These are phyloP conservation scores for Neohortaea acidophila DNA, from an alignment of 495 filamentous ascomycete species.

Conservation along the genomic window DNA sequence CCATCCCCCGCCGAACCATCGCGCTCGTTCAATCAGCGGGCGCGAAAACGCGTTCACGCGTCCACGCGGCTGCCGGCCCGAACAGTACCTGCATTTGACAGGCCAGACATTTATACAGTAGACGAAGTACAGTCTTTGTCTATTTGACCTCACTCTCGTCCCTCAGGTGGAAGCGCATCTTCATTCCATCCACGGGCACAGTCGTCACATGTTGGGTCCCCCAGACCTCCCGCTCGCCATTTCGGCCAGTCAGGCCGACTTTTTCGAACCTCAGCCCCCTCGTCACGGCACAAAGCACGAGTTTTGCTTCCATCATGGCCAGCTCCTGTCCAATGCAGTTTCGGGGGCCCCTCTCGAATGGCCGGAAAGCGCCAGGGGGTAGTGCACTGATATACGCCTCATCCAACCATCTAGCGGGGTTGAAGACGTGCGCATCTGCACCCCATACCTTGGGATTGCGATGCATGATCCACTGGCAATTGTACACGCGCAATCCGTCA, in stretches of 20 bases:
- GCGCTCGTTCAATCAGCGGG: no score
- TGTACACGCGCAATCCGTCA: conserved; percentile 25
- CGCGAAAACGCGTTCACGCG: no score
- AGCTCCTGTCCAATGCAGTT: conserved; percentile 11
- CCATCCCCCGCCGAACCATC: no score
- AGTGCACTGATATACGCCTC: background rate
- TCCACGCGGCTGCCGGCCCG: no score
- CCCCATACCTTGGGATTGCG: conserved; percentile 25
- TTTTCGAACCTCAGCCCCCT: conserved; percentile 3
- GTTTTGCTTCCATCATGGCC: conserved; percentile 6
- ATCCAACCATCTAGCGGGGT: conserved; percentile 2
- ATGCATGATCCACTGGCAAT: conserved; percentile 22
- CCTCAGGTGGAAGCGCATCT: background rate
- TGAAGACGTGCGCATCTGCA: conserved; percentile 1
- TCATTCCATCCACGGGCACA: conserved; percentile 1
- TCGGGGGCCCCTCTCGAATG: conserved; percentile 6
- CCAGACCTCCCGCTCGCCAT: conserved; percentile 2
- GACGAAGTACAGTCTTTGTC: no score
- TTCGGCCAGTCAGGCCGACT: background rate
- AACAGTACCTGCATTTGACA: no score
- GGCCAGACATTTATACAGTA: no score
- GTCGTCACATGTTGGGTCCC: background rate
- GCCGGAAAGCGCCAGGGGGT: background rate
- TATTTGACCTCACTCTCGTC: no score
- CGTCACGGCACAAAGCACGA: conserved; percentile 1